Evolutionary conservation across 371 early-diverging fungal genomes (phyloP), one percentile per base, ranked within the genome.

Genomic region (Blakeslea trispora): DNA sequence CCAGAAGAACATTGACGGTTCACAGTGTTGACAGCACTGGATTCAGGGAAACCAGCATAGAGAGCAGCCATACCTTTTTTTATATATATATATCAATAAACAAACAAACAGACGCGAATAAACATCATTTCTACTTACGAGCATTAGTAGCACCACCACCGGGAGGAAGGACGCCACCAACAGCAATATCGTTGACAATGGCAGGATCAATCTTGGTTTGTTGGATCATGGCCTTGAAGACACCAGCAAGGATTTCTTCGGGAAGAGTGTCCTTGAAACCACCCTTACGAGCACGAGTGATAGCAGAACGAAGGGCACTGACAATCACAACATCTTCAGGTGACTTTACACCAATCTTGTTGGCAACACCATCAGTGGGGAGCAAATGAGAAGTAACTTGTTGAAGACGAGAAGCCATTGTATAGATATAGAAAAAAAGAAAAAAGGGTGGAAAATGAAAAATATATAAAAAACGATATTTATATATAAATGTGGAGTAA

Each of bases 1-100:
- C 99, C 99, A 57, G 91, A 91, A 50, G 96, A 97, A 83, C 99
- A 99, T 78, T 95, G 95, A 44, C 99, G 89, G 87, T 99, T 99
- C 72, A 94, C 84, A 53, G 97, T 94, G 66, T 83, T 85, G 57
- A 94, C 78, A 37, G 92, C 81, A 50, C 90, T 85, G 43, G 84
- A 81, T 50, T 93, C 87, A 37, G 97, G 96, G 82, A 93, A 91
- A 45, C 95, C 97, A 57, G 96, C 96, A 69, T 92, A 88, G 42
- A 98, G 83, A 56, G 91, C 87, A 51, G 98, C 97, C 95, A 97
- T 96, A 53, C 55, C 34, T 32, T 34, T 14, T 18, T 43, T 19
- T 13, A 22, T 45, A 1, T 7, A 21, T 45, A 5, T 21, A 39
- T 9, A 17, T 32, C 3, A 28, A 28, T 28, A 28, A 5, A 28